Evolutionary conservation across 78 protist genomes (phyloP).

Genomic region (Isochrysis galbana): DNA sequence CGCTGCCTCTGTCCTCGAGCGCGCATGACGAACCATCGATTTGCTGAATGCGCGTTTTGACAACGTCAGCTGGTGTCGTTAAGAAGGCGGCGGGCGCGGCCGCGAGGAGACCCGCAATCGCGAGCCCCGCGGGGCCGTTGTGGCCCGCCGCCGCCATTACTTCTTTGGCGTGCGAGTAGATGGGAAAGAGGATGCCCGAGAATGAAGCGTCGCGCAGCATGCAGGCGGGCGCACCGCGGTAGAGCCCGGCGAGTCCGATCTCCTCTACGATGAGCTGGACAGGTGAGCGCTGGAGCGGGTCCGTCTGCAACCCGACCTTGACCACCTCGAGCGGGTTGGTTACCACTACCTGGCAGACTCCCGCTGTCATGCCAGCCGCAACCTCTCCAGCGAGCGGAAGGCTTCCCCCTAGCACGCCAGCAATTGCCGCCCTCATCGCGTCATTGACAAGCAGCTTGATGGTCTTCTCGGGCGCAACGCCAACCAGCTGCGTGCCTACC

Average conservation of each 20-base stretch:
- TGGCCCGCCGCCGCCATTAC: neutral
- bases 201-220: neutral
- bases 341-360: conserved; percentile 14
- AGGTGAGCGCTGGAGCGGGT: neutral
- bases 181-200: neutral
- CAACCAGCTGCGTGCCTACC: neutral
- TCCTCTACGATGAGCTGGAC: too few relatives aligned
- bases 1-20: too few relatives aligned
- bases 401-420: neutral
- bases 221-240: neutral
- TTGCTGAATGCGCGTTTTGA: neutral
- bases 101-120: neutral
- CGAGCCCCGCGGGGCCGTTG: neutral
- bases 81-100: neutral
- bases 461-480: conserved; percentile 10
- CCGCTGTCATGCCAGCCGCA: neutral
- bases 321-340: conserved; percentile 20
- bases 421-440: neutral
- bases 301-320: conserved; percentile 9
- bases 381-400: neutral
- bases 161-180: neutral
- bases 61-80: neutral
- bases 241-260: neutral
- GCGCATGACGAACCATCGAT: too few relatives aligned
- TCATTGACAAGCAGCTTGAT: conserved; percentile 3